Percentiles rank a stretch among this genome's conserved stretches.
These are phyloP conservation scores for Colletotrichum chlorophyti DNA, from an alignment of 2,329 filamentous ascomycete species.

Conservation along the genomic window DNA sequence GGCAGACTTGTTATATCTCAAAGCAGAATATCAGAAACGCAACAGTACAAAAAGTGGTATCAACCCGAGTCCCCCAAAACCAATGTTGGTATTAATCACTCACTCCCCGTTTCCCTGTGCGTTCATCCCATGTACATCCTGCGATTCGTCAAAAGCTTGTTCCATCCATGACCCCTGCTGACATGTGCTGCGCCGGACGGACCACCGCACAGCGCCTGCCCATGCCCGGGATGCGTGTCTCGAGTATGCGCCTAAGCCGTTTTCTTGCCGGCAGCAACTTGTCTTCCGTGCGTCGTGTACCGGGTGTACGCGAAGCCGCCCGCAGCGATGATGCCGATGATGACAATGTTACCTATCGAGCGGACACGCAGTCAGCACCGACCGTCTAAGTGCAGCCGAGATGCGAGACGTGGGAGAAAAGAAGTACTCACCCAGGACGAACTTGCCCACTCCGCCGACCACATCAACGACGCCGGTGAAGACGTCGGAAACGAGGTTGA, in stretches of 20 bases:
- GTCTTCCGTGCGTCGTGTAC: slow-evolving; percentile 40
- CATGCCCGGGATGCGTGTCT: too few species aligned
- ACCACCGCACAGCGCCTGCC: too few species aligned
- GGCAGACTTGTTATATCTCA: too few species aligned
- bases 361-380: not conserved
- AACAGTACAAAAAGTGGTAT: not conserved
- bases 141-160: not conserved
- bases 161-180: not conserved
- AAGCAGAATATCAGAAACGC: not conserved
- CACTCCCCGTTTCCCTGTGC: not conserved
- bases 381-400: not conserved
- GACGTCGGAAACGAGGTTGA: slow-evolving; percentile 43
- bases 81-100: not conserved
- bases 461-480: slow-evolving; percentile 44
- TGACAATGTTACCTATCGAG: slow-evolving; percentile 42
- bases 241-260: slow-evolving; percentile 29
- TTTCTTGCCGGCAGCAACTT: slow-evolving; percentile 38
- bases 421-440: slow-evolving; percentile 42
- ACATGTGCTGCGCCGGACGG: not conserved
- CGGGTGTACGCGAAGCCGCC: slow-evolving; percentile 40
- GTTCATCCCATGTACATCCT: not conserved
- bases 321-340: slow-evolving; percentile 41
- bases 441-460: slow-evolving; percentile 46
- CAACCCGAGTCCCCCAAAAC: not conserved
- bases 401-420: not conserved